Base-by-base conservation (phyloP, 2,329 filamentous ascomycete genomes). In the Trichoderma sp. region DNA sequence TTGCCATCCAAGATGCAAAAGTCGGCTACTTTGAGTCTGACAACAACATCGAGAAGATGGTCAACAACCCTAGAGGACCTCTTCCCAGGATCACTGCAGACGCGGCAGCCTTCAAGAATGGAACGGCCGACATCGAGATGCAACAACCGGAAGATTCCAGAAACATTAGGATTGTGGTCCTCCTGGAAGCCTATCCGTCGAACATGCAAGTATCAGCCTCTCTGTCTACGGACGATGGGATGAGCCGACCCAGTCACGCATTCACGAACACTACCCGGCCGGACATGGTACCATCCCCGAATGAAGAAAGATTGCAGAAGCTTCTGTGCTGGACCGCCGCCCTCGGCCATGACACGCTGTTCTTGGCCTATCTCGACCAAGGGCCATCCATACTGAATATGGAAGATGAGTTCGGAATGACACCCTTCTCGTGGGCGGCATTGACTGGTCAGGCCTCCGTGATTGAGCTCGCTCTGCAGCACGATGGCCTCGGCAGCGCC, bases 301-400 rank as follows among this genome's bases (percentile, higher is more conserved):
- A n/a, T 34, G 56, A 48, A 2, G 2, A n/a, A 12, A 47, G 44
- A 3, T 26, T 59, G 9, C 19, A 21, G 6, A 12, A 3, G 19
- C 43, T 59, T 17, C 2, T 59, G 5, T 48, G 43, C 21, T 59
- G 56, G 56, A 48, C 56, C 2, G 56, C 56, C 2, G 56, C 12
- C 1, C 43, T 59, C 4, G 56, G 56, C 0, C 7, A 59, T 14
- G 12, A 17, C 0, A 17, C 2, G 0, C 15, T 48, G 7, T 59
- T 59, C 19, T 28, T 1, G 1, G 56, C 43, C 24, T 59, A 59
- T 59, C 56, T 59, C 14, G 56, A 59, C 19, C 56, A 48, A 48
- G 26, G 3, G 1, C 56, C 56, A 14, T 17, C 9, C 1, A 15
- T 45, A 0, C 43, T 59, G 15, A 9, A 21, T 5, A n/a, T 48